Percentiles rank a stretch among this genome's conserved stretches.
These are phyloP conservation scores for Discostella pseudostelligera DNA, from an alignment of 108 stramenopile species.

Conservation along the genomic window DNA sequence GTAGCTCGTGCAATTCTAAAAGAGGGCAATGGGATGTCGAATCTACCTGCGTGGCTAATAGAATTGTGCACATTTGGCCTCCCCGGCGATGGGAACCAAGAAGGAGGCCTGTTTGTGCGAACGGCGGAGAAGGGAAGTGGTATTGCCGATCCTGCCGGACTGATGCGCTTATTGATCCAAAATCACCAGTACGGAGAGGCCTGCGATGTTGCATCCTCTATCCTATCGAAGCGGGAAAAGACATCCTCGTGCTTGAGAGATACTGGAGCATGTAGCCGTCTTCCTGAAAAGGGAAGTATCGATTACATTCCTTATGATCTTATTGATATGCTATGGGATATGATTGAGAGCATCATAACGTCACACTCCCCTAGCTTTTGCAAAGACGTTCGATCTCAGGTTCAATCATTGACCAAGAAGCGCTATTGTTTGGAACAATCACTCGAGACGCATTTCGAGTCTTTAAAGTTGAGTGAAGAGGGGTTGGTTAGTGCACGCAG, in stretches of 20 bases:
- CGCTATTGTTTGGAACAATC: slow-evolving; percentile 61
- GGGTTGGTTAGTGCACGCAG: slow-evolving; percentile 12
- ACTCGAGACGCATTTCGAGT: slow-evolving; percentile 51
- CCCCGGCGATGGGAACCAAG: not conserved
- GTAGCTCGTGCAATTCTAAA: slow-evolving; percentile 61
- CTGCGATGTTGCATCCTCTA: slow-evolving; percentile 54
- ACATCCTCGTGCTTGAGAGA: slow-evolving; percentile 7
- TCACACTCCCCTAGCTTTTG: slow-evolving; percentile 3
- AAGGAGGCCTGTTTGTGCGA: slow-evolving; percentile 55
- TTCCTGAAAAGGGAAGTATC: slow-evolving; percentile 81
- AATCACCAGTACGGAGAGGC: slow-evolving; percentile 65
- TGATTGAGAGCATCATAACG: slow-evolving; percentile 50
- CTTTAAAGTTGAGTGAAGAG: slow-evolving; percentile 18
- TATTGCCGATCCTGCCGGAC: slow-evolving; percentile 58
- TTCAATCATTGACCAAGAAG: slow-evolving; percentile 12
- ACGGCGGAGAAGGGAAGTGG: slow-evolving; percentile 16
- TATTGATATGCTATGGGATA: slow-evolving; percentile 72
- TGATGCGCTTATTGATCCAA: slow-evolving; percentile 65
- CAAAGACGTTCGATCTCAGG: not conserved
- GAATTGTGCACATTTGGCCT: slow-evolving; percentile 52
- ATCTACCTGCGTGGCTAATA: slow-evolving; percentile 76
- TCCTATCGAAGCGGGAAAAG: slow-evolving; percentile 31
- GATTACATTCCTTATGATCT: slow-evolving; percentile 76
- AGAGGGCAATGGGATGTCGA: slow-evolving; percentile 15
- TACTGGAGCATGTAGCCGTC: slow-evolving; percentile 38